Base-by-base conservation (phyloP, 495 filamentous ascomycete genomes). In the Podospora comata region DNA sequence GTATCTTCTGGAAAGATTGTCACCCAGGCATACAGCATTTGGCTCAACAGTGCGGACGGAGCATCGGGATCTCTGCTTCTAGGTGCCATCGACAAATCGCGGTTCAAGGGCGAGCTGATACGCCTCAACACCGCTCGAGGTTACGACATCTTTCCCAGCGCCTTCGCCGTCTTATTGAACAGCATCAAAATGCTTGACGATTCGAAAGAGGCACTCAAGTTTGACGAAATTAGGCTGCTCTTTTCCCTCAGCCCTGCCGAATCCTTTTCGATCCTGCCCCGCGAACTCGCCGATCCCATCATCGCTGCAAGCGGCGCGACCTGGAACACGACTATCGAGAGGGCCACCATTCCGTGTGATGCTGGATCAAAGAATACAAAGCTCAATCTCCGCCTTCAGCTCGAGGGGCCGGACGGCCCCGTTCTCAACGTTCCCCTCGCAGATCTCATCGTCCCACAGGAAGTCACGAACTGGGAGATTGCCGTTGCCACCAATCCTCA, bases 81-180 rank as follows among this genome's bases (percentile, higher is more conserved):
- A 67, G 92, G 92, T 26, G 92, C 92, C 30, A 86, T 96, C 28
- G 88, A 96, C 74, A 89, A 86, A 4, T 85, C 80, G n/a, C 93
- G 91, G 72, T 96, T 86, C 74, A 79, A 79, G n/a, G 92, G 91
- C 27, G 68, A 81, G 1, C 85, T 96, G 4, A 73, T 85, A 55
- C 90, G 87, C 1, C 82, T 96, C 60, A 77, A 86, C 28, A 71
- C 75, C 39, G 67, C 70, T 58, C 19, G 66, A n/a, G 30, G 60
- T 5, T 80, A 63, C 61, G 61, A 79, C 60, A 75, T 79, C 69
- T 79, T 76, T 30, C 77, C 79, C 4, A 69, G 76, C 48, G 86
- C 90, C 62, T 91, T 95, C 74, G 78, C 88, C 65, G 86, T 94
- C 58, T 85, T 85, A 4, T 76, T 93, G 15, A 90, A 86, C 26